phyloP scores from a whole-genome alignment of 208 protist species.

The Giardia muris region DNA sequence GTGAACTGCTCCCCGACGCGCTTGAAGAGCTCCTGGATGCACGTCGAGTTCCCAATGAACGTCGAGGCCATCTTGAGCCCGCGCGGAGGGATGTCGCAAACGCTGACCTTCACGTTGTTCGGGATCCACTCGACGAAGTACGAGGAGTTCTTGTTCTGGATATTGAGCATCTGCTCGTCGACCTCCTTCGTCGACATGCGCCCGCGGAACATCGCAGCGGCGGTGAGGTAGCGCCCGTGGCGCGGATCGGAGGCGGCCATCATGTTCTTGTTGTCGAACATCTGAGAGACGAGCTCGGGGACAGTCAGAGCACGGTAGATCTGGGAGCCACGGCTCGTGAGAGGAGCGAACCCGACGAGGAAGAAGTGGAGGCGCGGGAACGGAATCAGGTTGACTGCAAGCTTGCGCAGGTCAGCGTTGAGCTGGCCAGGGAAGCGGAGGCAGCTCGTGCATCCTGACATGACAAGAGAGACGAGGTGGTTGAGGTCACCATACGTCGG shows the following conservation, averaged over 20 bases:
- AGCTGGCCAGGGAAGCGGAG: slow-evolving; percentile 60
- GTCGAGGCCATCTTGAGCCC: slow-evolving; percentile 67
- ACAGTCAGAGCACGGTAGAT: slow-evolving; percentile 51
- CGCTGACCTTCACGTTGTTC: slow-evolving; percentile 64
- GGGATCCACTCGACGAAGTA: slow-evolving; percentile 64
- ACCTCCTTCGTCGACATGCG: slow-evolving; percentile 57
- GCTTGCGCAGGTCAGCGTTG: slow-evolving; percentile 55
- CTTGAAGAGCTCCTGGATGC: slow-evolving; percentile 78
- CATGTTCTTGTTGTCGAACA: slow-evolving; percentile 60
- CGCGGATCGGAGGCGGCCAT: slow-evolving; percentile 53
- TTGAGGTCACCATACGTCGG: slow-evolving; percentile 59
- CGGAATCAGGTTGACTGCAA: slow-evolving; percentile 54
- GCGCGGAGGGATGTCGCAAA: slow-evolving; percentile 66
- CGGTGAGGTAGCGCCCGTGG: slow-evolving; percentile 55
- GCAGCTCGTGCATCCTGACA: slow-evolving; percentile 57
- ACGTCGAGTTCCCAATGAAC: slow-evolving; percentile 77
- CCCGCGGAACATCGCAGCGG: slow-evolving; percentile 67
- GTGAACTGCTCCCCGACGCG: slow-evolving; percentile 77
- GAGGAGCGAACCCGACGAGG: slow-evolving; percentile 53
- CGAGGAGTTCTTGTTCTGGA: slow-evolving; percentile 52
- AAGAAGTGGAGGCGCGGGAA: slow-evolving; percentile 64
- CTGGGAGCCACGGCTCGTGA: slow-evolving; percentile 42
- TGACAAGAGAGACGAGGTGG: slow-evolving; percentile 53
- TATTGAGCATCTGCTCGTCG: slow-evolving; percentile 55
- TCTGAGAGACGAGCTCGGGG: slow-evolving; percentile 56